Evolutionary conservation across 2,329 filamentous ascomycete genomes (phyloP).

Genomic region (Knufia petricola): DNA sequence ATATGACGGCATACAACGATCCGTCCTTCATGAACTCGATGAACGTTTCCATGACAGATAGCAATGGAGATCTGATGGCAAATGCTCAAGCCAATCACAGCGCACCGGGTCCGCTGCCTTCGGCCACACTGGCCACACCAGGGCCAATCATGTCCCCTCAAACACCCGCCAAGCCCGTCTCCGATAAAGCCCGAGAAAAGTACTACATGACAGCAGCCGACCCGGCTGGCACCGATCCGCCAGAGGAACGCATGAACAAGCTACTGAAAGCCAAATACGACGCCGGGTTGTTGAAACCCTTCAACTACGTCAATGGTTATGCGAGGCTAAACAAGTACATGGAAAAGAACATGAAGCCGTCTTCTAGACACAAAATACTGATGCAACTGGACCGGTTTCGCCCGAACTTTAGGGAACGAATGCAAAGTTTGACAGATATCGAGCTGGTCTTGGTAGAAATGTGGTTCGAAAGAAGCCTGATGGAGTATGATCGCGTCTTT

Average conservation of each 20-base stretch:
- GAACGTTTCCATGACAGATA: conserved; percentile 25
- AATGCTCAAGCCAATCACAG: conserved; percentile 30
- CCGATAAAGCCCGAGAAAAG: conserved; percentile 61
- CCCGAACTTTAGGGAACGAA: conserved; percentile 91
- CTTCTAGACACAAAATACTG: conserved; percentile 81
- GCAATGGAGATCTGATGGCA: conserved; percentile 27
- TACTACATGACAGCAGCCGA: conserved; percentile 97
- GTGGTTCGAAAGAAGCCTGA: conserved; percentile 95
- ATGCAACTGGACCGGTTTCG: conserved; percentile 86
- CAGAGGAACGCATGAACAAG: conserved; percentile 91
- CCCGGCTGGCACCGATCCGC: conserved; percentile 73
- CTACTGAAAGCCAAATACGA: conserved; percentile 93
- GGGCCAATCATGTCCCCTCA: conserved; percentile 52
- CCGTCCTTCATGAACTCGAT: conserved; percentile 43
- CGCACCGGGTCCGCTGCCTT: conserved; percentile 28
- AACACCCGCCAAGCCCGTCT: conserved; percentile 49
- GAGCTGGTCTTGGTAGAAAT: conserved; percentile 93
- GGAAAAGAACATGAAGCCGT: conserved; percentile 72
- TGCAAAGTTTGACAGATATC: conserved; percentile 83
- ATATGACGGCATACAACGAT: conserved; percentile 54
- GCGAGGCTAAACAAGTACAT: conserved; percentile 82
- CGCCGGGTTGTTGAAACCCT: conserved; percentile 84
- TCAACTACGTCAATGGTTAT: conserved; percentile 98
- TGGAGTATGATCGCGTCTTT: conserved; percentile 98
- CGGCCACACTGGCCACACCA: conserved; percentile 26